Conservation (phyloP, 345 rosid genomes). For the Salix udensis region DNA sequence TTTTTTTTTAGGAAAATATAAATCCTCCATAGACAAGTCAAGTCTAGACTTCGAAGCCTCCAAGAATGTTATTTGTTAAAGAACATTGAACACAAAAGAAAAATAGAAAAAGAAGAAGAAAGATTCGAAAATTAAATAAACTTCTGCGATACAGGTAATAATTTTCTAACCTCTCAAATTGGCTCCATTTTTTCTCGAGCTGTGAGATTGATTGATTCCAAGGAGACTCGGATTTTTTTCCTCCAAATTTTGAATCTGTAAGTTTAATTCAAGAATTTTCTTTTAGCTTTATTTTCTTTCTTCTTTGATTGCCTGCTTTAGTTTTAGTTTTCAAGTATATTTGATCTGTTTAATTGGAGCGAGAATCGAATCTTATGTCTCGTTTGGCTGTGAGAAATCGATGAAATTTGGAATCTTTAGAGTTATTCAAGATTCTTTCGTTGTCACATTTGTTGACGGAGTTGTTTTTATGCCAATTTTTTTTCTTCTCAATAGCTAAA, state of each 20-base stretch:
- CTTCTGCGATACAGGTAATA: neutral
- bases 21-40: neutral
- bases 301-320: neutral
- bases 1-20: neutral
- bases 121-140: neutral
- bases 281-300: neutral
- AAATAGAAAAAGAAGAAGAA: neutral
- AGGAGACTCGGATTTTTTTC: neutral
- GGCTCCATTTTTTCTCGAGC: neutral
- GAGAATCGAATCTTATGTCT: neutral
- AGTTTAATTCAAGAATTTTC: constrained; percentile 14
- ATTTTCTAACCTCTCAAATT: neutral
- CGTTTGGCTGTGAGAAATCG: neutral
- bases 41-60: constrained; percentile 11
- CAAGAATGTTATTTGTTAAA: neutral
- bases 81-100: neutral
- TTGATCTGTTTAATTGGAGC: neutral
- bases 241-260: constrained; percentile 21
- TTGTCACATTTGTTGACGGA: neutral
- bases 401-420: neutral
- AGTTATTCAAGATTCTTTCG: neutral
- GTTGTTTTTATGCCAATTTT: neutral
- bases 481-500: neutral
- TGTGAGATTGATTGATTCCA: neutral
- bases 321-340: neutral